phyloP scores from a whole-genome alignment of 192 early-diverging fungal genomes.

The Gonapodya prolifera region DNA sequence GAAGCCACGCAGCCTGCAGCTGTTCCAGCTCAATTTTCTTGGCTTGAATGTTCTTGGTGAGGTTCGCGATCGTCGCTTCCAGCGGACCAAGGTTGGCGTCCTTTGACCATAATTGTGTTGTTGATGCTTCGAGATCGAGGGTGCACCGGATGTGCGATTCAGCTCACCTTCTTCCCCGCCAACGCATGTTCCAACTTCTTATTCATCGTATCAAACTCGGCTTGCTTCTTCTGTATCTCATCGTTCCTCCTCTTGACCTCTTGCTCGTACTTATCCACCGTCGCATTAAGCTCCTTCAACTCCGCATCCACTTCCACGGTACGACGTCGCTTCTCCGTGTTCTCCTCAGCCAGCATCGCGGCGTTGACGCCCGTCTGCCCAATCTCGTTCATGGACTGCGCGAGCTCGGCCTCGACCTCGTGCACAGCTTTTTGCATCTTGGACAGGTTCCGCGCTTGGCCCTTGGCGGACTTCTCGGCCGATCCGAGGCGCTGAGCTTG shows the following conservation, averaged over 20 bases:
- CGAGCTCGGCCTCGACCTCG: too few relatives aligned
- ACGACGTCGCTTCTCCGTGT: constrained; percentile 23
- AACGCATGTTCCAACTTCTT: constrained; percentile 42
- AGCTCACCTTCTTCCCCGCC: constrained; percentile 24
- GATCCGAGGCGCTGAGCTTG: too few relatives aligned
- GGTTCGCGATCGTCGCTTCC: constrained; percentile 50
- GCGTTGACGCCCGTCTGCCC: constrained; percentile 28
- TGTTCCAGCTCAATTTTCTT: constrained; percentile 42
- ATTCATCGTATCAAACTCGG: constrained; percentile 47
- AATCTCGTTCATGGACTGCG: constrained; percentile 49
- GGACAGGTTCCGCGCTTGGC: too few relatives aligned
- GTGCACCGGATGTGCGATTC: background rate
- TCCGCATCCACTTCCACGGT: constrained; percentile 25
- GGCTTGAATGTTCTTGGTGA: constrained; percentile 29
- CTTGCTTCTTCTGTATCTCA: constrained; percentile 41
- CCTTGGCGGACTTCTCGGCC: too few relatives aligned
- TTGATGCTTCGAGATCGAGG: background rate
- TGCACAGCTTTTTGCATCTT: too few relatives aligned
- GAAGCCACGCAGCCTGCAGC: constrained; percentile 43
- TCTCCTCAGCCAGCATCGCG: constrained; percentile 16
- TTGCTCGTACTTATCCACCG: constrained; percentile 47
- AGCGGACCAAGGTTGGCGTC: constrained; percentile 43
- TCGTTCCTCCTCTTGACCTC: constrained; percentile 45
- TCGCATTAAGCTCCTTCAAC: constrained; percentile 28
- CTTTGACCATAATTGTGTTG: constrained; percentile 10